Percentiles rank a stretch among this genome's conserved stretches.
These are phyloP conservation scores for Arachnomyces sp. DNA, from an alignment of 2,329 filamentous ascomycete species.

Conservation along the genomic window DNA sequence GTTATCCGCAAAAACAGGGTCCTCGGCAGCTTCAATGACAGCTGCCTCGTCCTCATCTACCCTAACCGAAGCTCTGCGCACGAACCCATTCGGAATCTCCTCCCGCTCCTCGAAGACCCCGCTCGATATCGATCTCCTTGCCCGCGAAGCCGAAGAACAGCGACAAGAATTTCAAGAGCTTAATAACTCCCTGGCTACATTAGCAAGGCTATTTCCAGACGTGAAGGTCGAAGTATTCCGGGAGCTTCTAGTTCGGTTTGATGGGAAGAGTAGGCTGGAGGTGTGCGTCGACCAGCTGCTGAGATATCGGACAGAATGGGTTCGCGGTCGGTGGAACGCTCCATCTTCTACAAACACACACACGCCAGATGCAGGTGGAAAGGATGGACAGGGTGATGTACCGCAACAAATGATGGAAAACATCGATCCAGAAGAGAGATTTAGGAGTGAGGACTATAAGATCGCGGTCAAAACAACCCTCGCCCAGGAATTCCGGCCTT, in stretches of 20 bases:
- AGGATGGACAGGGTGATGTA: constrained; percentile 2
- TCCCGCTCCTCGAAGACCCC: constrained; percentile 20
- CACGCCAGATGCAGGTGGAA: constrained; percentile 4
- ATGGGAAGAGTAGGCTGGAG: constrained; percentile 38
- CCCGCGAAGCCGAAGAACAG: constrained; percentile 22
- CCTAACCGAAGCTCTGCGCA: constrained; percentile 36
- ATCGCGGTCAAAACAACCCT: constrained; percentile 30
- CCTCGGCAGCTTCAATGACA: constrained; percentile 6
- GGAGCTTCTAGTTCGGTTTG: constrained; percentile 38
- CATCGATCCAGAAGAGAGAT: constrained; percentile 35
- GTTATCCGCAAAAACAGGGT: constrained; percentile 7
- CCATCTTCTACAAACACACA: constrained; percentile 16
- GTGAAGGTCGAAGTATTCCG: constrained; percentile 40
- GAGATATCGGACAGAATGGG: constrained; percentile 39
- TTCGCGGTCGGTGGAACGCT: constrained; percentile 38
- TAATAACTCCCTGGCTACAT: constrained; percentile 33
- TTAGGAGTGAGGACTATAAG: constrained; percentile 38
- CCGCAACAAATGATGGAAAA: constrained; percentile 3
- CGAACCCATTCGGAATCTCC: constrained; percentile 33
- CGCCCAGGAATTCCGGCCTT: constrained; percentile 34
- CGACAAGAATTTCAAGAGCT: constrained; percentile 30
- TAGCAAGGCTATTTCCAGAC: constrained; percentile 39
- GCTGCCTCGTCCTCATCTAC: constrained; percentile 23
- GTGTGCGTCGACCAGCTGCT: constrained; percentile 41
- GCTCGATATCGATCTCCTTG: constrained; percentile 12